These are phyloP conservation scores for Sparassis latifolia DNA, from an alignment of 1,284 basidiomycete genomes.

Conservation along the genomic window DNA sequence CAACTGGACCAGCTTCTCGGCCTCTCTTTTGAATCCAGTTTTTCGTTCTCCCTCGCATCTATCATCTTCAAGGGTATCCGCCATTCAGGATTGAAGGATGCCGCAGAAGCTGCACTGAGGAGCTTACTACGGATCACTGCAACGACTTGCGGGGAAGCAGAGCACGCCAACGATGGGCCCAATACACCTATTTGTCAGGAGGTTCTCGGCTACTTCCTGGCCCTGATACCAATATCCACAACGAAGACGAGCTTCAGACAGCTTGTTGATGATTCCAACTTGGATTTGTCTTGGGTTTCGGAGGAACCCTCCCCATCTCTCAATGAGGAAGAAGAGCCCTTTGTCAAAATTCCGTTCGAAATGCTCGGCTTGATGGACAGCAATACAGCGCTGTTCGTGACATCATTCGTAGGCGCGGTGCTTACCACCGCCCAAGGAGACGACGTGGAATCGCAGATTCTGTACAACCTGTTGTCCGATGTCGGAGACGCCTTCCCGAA, in stretches of 20 bases:
- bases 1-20: conserved; percentile 72
- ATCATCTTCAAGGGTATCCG: conserved; percentile 85
- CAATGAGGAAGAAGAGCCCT: conserved; percentile 45
- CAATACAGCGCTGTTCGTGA: conserved; percentile 64
- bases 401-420: conserved; percentile 75
- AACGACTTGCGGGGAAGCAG: conserved; percentile 34
- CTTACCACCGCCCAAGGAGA: conserved; percentile 75
- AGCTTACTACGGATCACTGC: conserved; percentile 54
- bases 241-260: conserved; percentile 47
- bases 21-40: conserved; percentile 73
- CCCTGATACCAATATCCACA: conserved; percentile 67
- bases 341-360: conserved; percentile 48
- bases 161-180: conserved; percentile 32
- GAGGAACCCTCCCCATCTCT: conserved; percentile 18
- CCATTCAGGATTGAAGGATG: conserved; percentile 54
- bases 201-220: conserved; percentile 76
- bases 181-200: conserved; percentile 45
- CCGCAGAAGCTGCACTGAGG: conserved; percentile 51
- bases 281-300: conserved; percentile 45
- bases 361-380: conserved; percentile 63
- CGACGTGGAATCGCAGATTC: conserved; percentile 74
- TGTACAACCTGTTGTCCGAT: conserved; percentile 74
- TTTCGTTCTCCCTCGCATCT: conserved; percentile 77
- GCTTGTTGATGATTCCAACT: conserved; percentile 56
- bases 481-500: conserved; percentile 70